These are phyloP conservation scores for Calocera viscosa DNA, from an alignment of 768 basidiomycete genomes.

Conservation along the genomic window DNA sequence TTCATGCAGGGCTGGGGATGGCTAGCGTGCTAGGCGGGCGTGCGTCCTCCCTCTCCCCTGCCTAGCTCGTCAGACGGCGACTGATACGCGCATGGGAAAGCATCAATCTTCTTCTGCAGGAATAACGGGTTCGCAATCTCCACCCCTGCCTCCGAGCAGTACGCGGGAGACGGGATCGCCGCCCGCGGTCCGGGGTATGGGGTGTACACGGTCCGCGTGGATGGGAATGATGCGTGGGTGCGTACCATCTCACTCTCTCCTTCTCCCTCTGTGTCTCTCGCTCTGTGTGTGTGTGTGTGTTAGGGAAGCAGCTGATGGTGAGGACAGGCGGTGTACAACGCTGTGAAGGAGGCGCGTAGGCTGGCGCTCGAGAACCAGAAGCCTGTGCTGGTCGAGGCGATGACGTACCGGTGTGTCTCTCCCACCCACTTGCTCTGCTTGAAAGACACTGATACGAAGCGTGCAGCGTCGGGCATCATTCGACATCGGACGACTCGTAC, in stretches of 20 bases:
- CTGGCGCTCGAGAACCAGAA: conserved; percentile 65
- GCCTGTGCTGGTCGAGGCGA: conserved; percentile 76
- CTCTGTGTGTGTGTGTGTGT: neutral
- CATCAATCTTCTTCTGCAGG: conserved; percentile 23
- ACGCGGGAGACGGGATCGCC: conserved; percentile 84
- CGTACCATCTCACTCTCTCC: neutral
- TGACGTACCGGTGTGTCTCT: conserved; percentile 63
- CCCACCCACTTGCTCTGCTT: conserved; percentile 5
- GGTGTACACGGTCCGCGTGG: conserved; percentile 80
- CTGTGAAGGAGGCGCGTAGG: conserved; percentile 56
- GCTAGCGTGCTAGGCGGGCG: conserved; percentile 31
- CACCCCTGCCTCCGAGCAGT: conserved; percentile 81
- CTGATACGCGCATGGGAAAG: neutral
- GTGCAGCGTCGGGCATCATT: conserved; percentile 77
- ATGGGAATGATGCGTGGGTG: conserved; percentile 60
- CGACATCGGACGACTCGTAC: conserved; percentile 90
- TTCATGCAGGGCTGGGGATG: conserved; percentile 62
- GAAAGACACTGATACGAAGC: too few relatives aligned
- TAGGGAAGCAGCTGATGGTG: too few relatives aligned
- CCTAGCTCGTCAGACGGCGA: conserved; percentile 26
- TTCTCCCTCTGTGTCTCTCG: neutral
- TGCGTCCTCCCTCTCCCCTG: conserved; percentile 1
- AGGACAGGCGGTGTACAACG: conserved; percentile 58
- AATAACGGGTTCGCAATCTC: conserved; percentile 89
- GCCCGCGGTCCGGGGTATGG: conserved; percentile 86